Base-by-base conservation (phyloP, 1,284 basidiomycete species). In the Trametes hirsuta region DNA sequence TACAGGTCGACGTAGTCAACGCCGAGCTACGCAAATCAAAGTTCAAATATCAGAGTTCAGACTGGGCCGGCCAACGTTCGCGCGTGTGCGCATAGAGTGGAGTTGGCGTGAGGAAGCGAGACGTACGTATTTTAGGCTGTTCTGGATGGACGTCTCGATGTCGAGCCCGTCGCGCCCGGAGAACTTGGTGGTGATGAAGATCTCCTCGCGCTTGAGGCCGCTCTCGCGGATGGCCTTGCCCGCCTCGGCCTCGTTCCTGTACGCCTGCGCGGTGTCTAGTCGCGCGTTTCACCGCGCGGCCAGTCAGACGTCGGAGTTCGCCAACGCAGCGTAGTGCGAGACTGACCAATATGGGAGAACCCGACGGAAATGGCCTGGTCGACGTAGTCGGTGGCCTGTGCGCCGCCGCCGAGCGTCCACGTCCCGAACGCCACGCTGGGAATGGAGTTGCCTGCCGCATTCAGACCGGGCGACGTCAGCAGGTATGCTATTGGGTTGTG, bases 1-100 rank as follows among this genome's bases (percentile, higher is more conserved):
- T 91, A 93, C 14, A 93, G 72, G 69, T 94, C 90, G 11, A 94
- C 76, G 62, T 88, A 85, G 48, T 84, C 77, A 6, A 93, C 67
- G 1, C 85, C 85, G 12, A 93, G 82, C 87, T 90, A 37, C 40
- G 15, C 8, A 22, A 14, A 4, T 12, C 11, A 40, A 12, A 11
- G 3, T 18, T 37, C 15, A 10, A 14, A 40, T 11, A 40, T 36
- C 12, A 52, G 54, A 12, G 18, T 11, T 18, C 0, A 6, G 44
- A 34, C 14, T n/a, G n/a, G 10, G 42, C 42, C n/a, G 42, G 15
- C 21, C 42, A 44, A 8, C 42, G 42, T 44, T 22, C 42, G 21
- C 42, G 11, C n/a, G 21, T n/a, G 55, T 10, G 47, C 15, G 11
- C 37, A 22, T 22, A 6, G 18, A 3, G 40, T 18, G 2, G 14